Percentiles rank a stretch among this genome's conserved stretches.
phyloP scores from a whole-genome alignment of 345 rosid species.

The Eutrema yunnanense region DNA sequence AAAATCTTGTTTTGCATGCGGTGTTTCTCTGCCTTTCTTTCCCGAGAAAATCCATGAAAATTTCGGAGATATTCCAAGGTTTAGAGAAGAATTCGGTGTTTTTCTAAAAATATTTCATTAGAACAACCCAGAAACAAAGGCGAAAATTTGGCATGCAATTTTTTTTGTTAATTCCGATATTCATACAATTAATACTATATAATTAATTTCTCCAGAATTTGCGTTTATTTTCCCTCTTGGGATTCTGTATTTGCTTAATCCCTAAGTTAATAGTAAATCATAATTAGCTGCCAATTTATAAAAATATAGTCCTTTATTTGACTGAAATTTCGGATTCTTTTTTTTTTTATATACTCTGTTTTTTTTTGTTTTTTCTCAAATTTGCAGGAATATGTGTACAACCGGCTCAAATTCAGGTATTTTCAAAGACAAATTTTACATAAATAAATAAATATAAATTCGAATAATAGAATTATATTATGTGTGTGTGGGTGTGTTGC shows the following conservation, averaged over 20 bases:
- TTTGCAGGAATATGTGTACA: slow-evolving; percentile 84
- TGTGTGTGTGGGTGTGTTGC: slow-evolving; percentile 24
- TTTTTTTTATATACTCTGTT: background rate
- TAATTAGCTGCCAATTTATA: background rate
- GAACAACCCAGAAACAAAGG: background rate
- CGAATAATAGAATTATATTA: background rate
- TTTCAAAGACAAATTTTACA: background rate
- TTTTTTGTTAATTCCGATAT: background rate
- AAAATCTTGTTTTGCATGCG: slow-evolving; percentile 10
- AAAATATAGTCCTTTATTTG: background rate
- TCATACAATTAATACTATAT: background rate
- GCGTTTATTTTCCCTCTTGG: background rate
- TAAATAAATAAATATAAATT: background rate
- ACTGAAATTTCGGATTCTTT: background rate
- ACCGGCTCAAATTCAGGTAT: slow-evolving; percentile 87
- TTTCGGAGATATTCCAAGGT: background rate
- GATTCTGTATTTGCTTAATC: background rate
- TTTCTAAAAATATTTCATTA: background rate
- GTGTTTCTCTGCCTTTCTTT: slow-evolving; percentile 1
- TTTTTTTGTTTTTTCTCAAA: background rate
- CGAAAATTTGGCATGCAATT: background rate
- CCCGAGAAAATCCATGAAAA: background rate
- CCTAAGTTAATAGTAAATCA: background rate
- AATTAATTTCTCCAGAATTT: background rate
- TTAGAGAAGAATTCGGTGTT: background rate